A percentile compares a stretch with the other conserved stretches of the same genome.
Evolutionary conservation across 805 yeast species (phyloP).

Genomic region (Metschnikowia arizonensis): DNA sequence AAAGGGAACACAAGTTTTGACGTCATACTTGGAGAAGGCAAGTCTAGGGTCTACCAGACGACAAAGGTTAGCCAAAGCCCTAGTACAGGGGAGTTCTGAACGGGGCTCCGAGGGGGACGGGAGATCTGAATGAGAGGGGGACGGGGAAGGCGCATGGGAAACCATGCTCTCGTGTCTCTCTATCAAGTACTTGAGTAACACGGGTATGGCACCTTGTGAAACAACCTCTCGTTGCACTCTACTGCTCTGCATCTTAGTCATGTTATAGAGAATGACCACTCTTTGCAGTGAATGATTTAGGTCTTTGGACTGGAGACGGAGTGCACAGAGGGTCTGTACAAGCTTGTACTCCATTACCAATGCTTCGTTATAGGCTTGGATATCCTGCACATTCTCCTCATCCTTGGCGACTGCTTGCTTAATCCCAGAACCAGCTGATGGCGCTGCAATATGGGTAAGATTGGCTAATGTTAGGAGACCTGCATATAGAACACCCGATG

Average conservation of each 20-base stretch:
- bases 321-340: constrained; percentile 12
- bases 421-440: constrained; percentile 22
- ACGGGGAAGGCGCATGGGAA: too few relatives aligned
- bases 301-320: constrained; percentile 2
- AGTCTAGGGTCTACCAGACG: constrained; percentile 41
- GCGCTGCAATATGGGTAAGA: constrained; percentile 25
- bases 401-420: constrained; percentile 27
- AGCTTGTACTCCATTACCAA: constrained; percentile 24
- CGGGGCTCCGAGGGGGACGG: too few relatives aligned
- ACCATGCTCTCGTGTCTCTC: constrained; percentile 10
- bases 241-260: constrained; percentile 27
- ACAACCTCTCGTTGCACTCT: constrained; percentile 34
- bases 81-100: constrained; percentile 30
- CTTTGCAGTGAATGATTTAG: constrained; percentile 4
- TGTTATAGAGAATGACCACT: constrained; percentile 32
- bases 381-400: constrained; percentile 23
- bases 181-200: constrained; percentile 38
- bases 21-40: constrained; percentile 38
- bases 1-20: constrained; percentile 45
- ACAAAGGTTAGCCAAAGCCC: constrained; percentile 43
- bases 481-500: constrained; percentile 35
- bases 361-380: constrained; percentile 30
- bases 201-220: constrained; percentile 43
- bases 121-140: too few relatives aligned
- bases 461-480: constrained; percentile 39